These are phyloP conservation scores for Cyclotella distinguenda DNA, from an alignment of 108 stramenopile species.

Conservation along the genomic window DNA sequence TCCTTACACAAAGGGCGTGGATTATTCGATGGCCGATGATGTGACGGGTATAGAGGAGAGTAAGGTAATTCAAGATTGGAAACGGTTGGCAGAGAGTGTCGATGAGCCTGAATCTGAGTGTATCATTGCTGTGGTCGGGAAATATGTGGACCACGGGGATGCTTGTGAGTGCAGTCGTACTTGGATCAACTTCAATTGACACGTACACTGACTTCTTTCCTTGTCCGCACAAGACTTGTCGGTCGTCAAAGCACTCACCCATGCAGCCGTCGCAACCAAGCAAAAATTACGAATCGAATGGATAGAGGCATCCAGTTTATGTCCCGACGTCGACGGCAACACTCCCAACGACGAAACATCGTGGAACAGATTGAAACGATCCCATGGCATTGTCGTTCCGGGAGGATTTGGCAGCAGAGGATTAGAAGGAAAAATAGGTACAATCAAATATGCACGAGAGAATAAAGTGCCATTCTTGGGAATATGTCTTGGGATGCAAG, in stretches of 20 bases:
- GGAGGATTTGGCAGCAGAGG: constrained; percentile 92
- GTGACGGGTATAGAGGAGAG: constrained; percentile 36
- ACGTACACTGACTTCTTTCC: neutral
- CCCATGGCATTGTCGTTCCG: constrained; percentile 90
- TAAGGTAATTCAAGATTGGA: constrained; percentile 61
- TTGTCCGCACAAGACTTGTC: constrained; percentile 54
- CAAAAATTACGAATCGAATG: constrained; percentile 66
- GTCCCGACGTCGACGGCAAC: constrained; percentile 41
- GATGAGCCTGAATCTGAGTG: constrained; percentile 60
- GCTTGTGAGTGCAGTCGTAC: constrained; percentile 32
- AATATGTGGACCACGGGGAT: constrained; percentile 66
- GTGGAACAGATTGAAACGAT: constrained; percentile 76
- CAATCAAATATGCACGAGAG: constrained; percentile 69
- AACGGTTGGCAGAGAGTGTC: constrained; percentile 63
- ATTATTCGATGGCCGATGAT: constrained; percentile 50
- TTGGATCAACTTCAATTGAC: neutral
- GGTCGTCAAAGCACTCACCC: constrained; percentile 80
- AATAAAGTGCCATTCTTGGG: constrained; percentile 65
- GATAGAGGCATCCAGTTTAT: constrained; percentile 57
- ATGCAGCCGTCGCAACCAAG: constrained; percentile 68
- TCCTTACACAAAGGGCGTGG: constrained; percentile 34
- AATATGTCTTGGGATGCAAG: constrained; percentile 85
- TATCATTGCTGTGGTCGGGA: constrained; percentile 81
- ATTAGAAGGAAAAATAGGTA: constrained; percentile 74
- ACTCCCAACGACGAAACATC: constrained; percentile 48